Base-by-base conservation (phyloP, 192 early-diverging fungal species). In the Linnemannia schmuckeri region DNA sequence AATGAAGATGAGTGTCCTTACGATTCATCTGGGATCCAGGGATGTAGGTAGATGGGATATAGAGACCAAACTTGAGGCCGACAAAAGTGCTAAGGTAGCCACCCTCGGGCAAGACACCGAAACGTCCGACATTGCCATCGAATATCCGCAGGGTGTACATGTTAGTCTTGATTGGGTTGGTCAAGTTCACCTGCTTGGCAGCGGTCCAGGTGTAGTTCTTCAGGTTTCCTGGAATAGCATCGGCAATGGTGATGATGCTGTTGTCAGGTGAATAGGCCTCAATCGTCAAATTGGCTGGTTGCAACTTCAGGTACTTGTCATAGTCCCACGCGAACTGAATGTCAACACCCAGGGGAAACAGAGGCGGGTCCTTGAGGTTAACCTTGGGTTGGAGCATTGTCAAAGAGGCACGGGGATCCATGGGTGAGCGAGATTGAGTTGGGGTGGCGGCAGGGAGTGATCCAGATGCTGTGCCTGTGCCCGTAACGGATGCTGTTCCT, bases 131-230 rank as follows among this genome's bases (percentile, higher is more conserved):
- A 33, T 33, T 33, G 61, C 61, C 61, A 33, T 66, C 61, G 61
- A 15, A 66, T 66, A 66, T 66, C 70, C 17, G 81, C 61, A 38
- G 76, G 75, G 38, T 87, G 78, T 13, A 78, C 57, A 3, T 47
- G 76, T 1, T 12, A 42, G 79, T 78, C 12, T 4, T 46, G 20
- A 87, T 35, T 15, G 85, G 76, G 18, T 80, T 38, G 6, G 85
- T 78, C 24, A 13, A 1, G 27, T 87, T 87, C 38, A 47, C 54
- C 33, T 87, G 85, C 6, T 30, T 78, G 20, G 61, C 76, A 55
- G 49, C 80, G 24, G 85, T 47, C 85, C 85, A 87, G 46, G 85
- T 87, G 38, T 71, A 87, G 72, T 87, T 87, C 30, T 38, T 57
- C 27, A 52, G n/a, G 72, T 72, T 87, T 47, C 85, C 85, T 13